These are phyloP conservation scores for Tetrahymena malaccensis DNA, from an alignment of 73 alveolate species.

Conservation along the genomic window DNA sequence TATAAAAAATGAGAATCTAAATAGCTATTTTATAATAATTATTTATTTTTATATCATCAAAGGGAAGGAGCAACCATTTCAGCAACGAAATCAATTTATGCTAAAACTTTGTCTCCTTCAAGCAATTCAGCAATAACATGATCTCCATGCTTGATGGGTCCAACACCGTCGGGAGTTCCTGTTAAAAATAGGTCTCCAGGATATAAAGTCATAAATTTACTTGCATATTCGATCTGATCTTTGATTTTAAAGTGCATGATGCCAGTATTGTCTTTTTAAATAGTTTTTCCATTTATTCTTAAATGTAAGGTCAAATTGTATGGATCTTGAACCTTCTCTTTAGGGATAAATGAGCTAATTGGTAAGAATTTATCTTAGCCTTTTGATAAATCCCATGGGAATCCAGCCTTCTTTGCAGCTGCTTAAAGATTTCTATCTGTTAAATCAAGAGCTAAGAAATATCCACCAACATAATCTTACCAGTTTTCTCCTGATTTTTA, in stretches of 20 bases:
- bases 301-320: slow-evolving; percentile 46
- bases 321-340: slow-evolving; percentile 50
- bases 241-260: slow-evolving; percentile 59
- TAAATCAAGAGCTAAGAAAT: slow-evolving; percentile 61
- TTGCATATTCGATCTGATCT: slow-evolving; percentile 33
- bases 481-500: slow-evolving; percentile 27
- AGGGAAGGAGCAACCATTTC: neutral
- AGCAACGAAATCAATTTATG: neutral
- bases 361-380: slow-evolving; percentile 73
- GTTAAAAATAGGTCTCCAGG: slow-evolving; percentile 78
- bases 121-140: neutral
- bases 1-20: neutral
- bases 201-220: slow-evolving; percentile 53
- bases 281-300: slow-evolving; percentile 32
- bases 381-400: slow-evolving; percentile 70
- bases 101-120: neutral
- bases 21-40: no score
- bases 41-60: neutral
- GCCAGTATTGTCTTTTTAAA: slow-evolving; percentile 46
- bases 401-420: slow-evolving; percentile 51
- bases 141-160: slow-evolving; percentile 69
- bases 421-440: slow-evolving; percentile 60
- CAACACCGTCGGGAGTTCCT: slow-evolving; percentile 81
- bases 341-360: slow-evolving; percentile 36
- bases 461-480: slow-evolving; percentile 67